Evolutionary conservation across 2,329 filamentous ascomycete species (phyloP).

Genomic region (Aspergillus glaucus): DNA sequence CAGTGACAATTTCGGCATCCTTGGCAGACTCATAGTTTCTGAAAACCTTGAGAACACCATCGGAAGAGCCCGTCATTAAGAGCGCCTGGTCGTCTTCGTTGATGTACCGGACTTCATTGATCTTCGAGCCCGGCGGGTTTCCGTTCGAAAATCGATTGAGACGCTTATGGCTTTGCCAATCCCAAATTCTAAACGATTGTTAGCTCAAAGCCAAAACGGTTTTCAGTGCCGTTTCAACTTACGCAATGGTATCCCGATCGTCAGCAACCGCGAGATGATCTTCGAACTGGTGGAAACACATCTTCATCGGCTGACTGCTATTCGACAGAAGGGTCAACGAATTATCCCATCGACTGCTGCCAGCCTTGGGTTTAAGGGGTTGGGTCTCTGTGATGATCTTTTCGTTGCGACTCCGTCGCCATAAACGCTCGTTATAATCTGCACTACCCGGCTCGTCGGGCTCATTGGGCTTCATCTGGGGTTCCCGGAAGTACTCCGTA

Average conservation of each 20-base stretch:
- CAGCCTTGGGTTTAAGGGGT: conserved; percentile 82
- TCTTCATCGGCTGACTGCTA: conserved; percentile 77
- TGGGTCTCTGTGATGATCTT: conserved; percentile 87
- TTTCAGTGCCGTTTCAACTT: conserved; percentile 15
- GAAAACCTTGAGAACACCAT: conserved; percentile 90
- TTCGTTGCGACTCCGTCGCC: conserved; percentile 89
- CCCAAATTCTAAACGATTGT: conserved; percentile 61
- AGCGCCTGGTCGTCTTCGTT: conserved; percentile 97
- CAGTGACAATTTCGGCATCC: conserved; percentile 76
- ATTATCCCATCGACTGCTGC: conserved; percentile 79
- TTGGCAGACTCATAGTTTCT: conserved; percentile 77
- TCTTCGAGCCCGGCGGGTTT: conserved; percentile 82
- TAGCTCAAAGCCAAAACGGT: conserved; percentile 2
- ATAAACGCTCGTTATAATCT: conserved; percentile 91
- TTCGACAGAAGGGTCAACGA: conserved; percentile 81
- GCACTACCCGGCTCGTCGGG: conserved; percentile 93
- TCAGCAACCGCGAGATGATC: conserved; percentile 91
- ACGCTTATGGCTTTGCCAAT: conserved; percentile 73
- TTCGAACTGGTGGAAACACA: conserved; percentile 97
- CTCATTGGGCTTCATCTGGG: conserved; percentile 95
- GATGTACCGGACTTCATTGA: conserved; percentile 94
- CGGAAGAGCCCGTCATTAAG: conserved; percentile 88
- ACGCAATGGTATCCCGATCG: conserved; percentile 77
- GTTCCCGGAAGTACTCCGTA: conserved; percentile 94
- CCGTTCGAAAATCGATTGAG: conserved; percentile 87